Evolutionary conservation across 164 flowering plant species (phyloP).

Genomic region (Vitis amurensis): DNA sequence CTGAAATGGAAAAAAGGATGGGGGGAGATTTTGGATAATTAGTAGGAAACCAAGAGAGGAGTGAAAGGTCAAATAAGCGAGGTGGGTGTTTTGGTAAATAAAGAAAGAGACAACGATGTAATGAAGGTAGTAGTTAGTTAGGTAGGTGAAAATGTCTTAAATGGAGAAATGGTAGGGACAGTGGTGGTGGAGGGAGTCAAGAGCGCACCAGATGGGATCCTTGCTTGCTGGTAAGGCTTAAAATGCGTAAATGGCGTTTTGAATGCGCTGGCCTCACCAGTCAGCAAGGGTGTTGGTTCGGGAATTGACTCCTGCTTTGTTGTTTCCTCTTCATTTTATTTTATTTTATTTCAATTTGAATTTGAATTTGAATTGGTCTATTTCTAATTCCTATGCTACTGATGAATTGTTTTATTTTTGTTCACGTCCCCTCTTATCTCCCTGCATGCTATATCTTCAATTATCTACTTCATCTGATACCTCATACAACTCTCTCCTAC

Average conservation of each 20-base stretch:
- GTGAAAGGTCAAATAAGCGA: conserved; percentile 1
- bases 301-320: conserved; percentile 53
- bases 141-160: background rate
- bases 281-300: conserved; percentile 59
- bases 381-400: too few relatives aligned
- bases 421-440: background rate
- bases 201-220: conserved; percentile 95
- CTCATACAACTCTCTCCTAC: too few relatives aligned
- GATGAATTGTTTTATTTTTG: too few relatives aligned
- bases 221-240: conserved; percentile 40
- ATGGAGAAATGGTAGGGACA: background rate
- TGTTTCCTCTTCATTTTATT: conserved; percentile 46
- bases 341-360: background rate
- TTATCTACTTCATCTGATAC: too few relatives aligned
- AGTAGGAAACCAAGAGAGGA: background rate
- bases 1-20: background rate
- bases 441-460: background rate
- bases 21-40: conserved; percentile 12
- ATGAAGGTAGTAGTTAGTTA: background rate
- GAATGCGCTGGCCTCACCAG: conserved; percentile 27
- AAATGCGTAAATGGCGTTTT: background rate
- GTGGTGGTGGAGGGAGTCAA: conserved; percentile 68
- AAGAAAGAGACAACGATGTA: background rate
- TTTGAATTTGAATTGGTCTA: background rate
- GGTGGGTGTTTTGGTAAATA: conserved; percentile 9